Conservation (phyloP, 1,284 basidiomycete genomes). For the Heterobasidion parviporum region DNA sequence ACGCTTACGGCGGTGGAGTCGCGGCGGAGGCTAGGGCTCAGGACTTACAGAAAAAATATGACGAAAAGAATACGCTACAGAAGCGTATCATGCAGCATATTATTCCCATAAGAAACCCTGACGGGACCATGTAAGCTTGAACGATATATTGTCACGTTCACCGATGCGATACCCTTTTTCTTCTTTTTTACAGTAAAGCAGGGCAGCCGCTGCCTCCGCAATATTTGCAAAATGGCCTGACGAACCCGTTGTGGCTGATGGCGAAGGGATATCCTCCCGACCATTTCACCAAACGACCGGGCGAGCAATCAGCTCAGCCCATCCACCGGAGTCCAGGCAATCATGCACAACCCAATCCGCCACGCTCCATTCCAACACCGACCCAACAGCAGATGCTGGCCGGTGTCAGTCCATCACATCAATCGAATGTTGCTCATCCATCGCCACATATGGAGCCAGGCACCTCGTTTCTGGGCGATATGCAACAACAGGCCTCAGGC, state of each 20-base stretch:
- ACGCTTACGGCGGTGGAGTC: background rate
- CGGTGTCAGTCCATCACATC: conserved; percentile 2
- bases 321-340: background rate
- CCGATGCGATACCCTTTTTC: background rate
- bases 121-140: no score
- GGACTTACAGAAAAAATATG: background rate
- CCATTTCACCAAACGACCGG: background rate
- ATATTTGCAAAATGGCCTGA: conserved; percentile 2
- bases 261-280: background rate
- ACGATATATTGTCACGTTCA: background rate
- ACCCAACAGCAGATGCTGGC: conserved; percentile 6
- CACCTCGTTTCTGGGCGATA: conserved; percentile 8
- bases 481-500: conserved; percentile 10
- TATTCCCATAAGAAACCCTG: background rate
- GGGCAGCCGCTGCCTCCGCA: background rate
- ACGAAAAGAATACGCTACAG: background rate
- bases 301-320: conserved; percentile 2
- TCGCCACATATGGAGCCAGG: conserved; percentile 19
- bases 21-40: background rate
- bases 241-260: conserved; percentile 4
- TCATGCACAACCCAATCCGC: conserved; percentile 1
- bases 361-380: conserved; percentile 7
- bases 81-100: background rate
- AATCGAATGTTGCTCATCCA: conserved; percentile 5
- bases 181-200: background rate